Evolutionary conservation across 2,329 filamentous ascomycete genomes (phyloP).

Genomic region (Aspergillus niger): DNA sequence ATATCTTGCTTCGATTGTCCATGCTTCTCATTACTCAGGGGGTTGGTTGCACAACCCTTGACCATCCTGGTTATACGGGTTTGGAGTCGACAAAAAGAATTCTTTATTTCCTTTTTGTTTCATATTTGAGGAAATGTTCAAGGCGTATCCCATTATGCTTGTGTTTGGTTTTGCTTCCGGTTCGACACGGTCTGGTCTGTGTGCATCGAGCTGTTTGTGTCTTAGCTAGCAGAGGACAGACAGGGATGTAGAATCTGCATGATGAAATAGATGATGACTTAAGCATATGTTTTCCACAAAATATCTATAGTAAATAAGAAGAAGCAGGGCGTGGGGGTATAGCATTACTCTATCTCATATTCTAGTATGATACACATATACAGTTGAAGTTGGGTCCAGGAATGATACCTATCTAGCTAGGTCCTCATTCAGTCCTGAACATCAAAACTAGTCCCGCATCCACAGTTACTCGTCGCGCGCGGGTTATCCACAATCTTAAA

Average conservation of each 20-base stretch:
- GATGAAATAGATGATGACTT: slow-evolving; percentile 26
- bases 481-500: slow-evolving; percentile 98
- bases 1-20: slow-evolving; percentile 15
- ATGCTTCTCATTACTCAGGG: slow-evolving; percentile 16
- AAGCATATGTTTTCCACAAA: not conserved
- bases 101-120: slow-evolving; percentile 11
- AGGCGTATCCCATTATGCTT: slow-evolving; percentile 23
- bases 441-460: slow-evolving; percentile 97
- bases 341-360: slow-evolving; percentile 21
- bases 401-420: not conserved
- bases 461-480: slow-evolving; percentile 87
- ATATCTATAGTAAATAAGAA: not conserved
- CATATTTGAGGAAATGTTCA: slow-evolving; percentile 7
- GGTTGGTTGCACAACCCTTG: slow-evolving; percentile 11
- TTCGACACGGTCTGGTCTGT: slow-evolving; percentile 18
- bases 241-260: slow-evolving; percentile 19
- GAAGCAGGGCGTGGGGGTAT: slow-evolving; percentile 33
- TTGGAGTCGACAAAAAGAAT: slow-evolving; percentile 25
- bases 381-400: not conserved
- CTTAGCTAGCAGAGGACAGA: slow-evolving; percentile 11
- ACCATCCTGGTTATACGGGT: slow-evolving; percentile 15
- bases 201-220: slow-evolving; percentile 14
- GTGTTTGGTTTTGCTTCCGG: slow-evolving; percentile 20
- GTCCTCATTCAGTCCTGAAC: slow-evolving; percentile 62
- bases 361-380: slow-evolving; percentile 19